A percentile compares a stretch with the other conserved stretches of the same genome.
These are phyloP conservation scores for Parmelia sp. DNA, from an alignment of 495 filamentous ascomycete species.

Conservation along the genomic window DNA sequence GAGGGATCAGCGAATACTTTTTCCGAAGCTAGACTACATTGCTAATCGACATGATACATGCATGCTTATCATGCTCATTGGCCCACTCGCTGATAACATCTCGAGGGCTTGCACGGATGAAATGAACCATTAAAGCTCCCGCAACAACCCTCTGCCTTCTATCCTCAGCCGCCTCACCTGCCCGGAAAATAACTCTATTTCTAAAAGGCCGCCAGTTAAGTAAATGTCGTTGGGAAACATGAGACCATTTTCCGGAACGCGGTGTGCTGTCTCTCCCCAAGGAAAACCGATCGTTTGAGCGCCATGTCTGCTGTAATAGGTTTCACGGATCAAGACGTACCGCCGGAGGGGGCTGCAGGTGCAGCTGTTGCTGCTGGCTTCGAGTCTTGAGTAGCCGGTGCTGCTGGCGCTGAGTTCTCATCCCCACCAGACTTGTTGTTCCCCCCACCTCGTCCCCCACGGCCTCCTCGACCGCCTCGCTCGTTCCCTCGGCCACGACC, in stretches of 20 bases:
- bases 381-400: slow-evolving; percentile 15
- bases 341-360: slow-evolving; percentile 21
- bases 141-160: slow-evolving; percentile 1
- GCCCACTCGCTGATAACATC: slow-evolving; percentile 5
- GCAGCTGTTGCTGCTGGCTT: slow-evolving; percentile 20
- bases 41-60: slow-evolving; percentile 15
- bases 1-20: slow-evolving; percentile 1
- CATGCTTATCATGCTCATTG: slow-evolving; percentile 8
- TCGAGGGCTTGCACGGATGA: background rate
- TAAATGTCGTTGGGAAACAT: slow-evolving; percentile 3
- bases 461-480: slow-evolving; percentile 36
- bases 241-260: slow-evolving; percentile 4
- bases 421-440: slow-evolving; percentile 41
- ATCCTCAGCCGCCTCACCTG: slow-evolving; percentile 1
- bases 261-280: slow-evolving; percentile 8
- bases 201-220: slow-evolving; percentile 14
- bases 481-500: slow-evolving; percentile 41
- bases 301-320: background rate
- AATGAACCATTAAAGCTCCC: slow-evolving; percentile 6
- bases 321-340: slow-evolving; percentile 16
- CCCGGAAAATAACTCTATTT: slow-evolving; percentile 10
- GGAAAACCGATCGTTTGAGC: slow-evolving; percentile 6
- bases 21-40: slow-evolving; percentile 16
- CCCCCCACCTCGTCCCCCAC: slow-evolving; percentile 40
- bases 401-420: slow-evolving; percentile 13